Evolutionary conservation across 2,329 filamentous ascomycete species (phyloP), one percentile per base, ranked within the genome.

Genomic region (Verruconis gallopava): DNA sequence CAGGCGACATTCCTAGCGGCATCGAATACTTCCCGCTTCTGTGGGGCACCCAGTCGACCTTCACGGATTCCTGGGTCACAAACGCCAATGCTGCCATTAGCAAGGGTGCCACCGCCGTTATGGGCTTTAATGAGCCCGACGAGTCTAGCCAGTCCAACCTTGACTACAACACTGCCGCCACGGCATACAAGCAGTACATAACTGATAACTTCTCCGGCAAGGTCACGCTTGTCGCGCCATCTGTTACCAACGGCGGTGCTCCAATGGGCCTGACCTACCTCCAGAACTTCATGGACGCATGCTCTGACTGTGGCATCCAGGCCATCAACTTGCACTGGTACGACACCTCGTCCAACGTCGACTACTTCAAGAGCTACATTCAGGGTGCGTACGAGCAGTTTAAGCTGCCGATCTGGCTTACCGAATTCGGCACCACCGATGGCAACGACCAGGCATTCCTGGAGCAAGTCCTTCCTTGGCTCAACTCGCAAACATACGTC

Each of bases 1-100:
- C 64, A 37, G 62, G 63, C 38, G 58, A 62, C 46, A 62, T 64
- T 32, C 30, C 30, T 25, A 9, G 6, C 12, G 55, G 57, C 18
- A 55, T 54, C 38, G 54, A 77, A 51, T 86, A 67, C 63, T 68
- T 81, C 41, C 81, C 82, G 48, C 81, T 75, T 61, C 71, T 83
- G 37, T 50, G 53, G 46, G 34, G 40, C 17, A 19, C 25, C 11
- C 0, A 14, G 21, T 1, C 46, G 50, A 2, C 47, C 50, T 32
- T 55, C 51, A 2, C 38, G 38, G 21, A 32, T 2, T 42, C n/a
- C 2, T 58, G 56, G 57, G 42, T 19, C 2, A 43, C 14, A 1
- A 44, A 51, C 21, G 51, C 51, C 6, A 45, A 46, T n/a, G 37
- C 41, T 0, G 49, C 49, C 21, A 54, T 59, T 4, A 40, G 14